Base-by-base conservation (phyloP, 768 basidiomycete species). In the Suillus placidus region DNA sequence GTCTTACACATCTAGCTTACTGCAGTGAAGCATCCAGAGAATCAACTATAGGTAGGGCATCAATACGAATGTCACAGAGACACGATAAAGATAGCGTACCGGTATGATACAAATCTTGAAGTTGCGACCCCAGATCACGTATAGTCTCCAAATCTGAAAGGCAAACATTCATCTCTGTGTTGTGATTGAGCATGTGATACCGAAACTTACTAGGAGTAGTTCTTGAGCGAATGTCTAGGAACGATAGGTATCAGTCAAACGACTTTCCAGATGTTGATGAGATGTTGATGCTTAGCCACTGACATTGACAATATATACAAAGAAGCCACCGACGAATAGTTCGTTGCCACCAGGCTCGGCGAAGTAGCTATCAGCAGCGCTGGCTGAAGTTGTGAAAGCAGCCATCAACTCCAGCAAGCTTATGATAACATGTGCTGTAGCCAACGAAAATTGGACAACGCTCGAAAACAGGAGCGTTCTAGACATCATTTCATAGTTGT, bases 101-200 rank as follows among this genome's bases (percentile, higher is more conserved):
- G 73, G 61, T 2, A 72, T 65, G 3, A 71, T 30, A 51, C 73
- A 73, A 7, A 71, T 38, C 54, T 3, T 34, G 37, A 61, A 13
- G 9, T 56, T 34, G 23, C 60, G 49, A 42, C 67, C 68, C 47
- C 68, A 74, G 47, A 73, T 34, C 10, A 71, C 42, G 45, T 62
- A 74, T 56, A 73, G 66, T 18, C 71, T 74, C 71, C 71, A 75
- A 4, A 73, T 67, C 72, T 72, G 35, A 67, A n/a, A 57, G 23
- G 23, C 2, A 56, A 56, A 14, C 40, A 38, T 61, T 35, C 9
- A 37, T 40, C 0, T 54, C n/a, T 23, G 10, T 34, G 32, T 55
- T 23, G 26, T 16, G 34, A 52, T 32, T 34, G 20, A 16, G n/a
- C 7, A 6, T 26, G 18, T 26, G n/a, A 12, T 14, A 64, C 14